Evolutionary conservation across 1,284 basidiomycete species (phyloP), one percentile per base, ranked within the genome.

Genomic region (Microbotryomycetes sp.): DNA sequence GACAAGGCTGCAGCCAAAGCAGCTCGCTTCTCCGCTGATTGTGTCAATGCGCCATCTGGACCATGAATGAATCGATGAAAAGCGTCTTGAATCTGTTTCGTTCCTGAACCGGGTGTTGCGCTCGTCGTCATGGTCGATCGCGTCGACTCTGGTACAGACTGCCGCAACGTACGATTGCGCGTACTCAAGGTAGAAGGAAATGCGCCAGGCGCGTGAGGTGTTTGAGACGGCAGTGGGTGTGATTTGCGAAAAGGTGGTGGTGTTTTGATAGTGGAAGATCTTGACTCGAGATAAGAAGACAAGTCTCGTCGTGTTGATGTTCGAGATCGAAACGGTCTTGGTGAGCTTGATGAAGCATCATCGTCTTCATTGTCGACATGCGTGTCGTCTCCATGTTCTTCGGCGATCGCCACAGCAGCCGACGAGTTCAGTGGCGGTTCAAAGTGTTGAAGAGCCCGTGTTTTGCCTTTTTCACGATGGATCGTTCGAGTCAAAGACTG

Each of bases 41-140:
- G 63, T 2, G 60, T 50, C 29, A 67, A 56, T 0, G 63, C 66
- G 6, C 66, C 66, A 30, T 62, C 53, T 0, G 66, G 66, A 1
- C 66, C 66, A 4, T 63, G 60, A 51, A 67, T 67, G 49, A 58
- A 59, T 30, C 66, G 60, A 4, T 50, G 25, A 49, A 67, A 67
- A n/a, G 60, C 60, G 58, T 65, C 63, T 50, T 58, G 66, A 6
- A 67, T 59, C 42, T 62, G 63, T 4, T 32, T 32, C 4, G 51
- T 31, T 29, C 58, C 45, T 16, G 36, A 42, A 12, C 36, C 36
- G 36, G 36, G 9, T 9, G 12, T 19, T 19, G 36, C 36, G 36
- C 12, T 42, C 36, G 36, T 19, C 36, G 36, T 12, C 19, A 19
- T 12, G 36, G 12, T 42, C 36, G 36, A 42, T 19, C 36, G 36